phyloP scores from a whole-genome alignment of 2,329 filamentous ascomycete species.

The Blastomyces silverae region DNA sequence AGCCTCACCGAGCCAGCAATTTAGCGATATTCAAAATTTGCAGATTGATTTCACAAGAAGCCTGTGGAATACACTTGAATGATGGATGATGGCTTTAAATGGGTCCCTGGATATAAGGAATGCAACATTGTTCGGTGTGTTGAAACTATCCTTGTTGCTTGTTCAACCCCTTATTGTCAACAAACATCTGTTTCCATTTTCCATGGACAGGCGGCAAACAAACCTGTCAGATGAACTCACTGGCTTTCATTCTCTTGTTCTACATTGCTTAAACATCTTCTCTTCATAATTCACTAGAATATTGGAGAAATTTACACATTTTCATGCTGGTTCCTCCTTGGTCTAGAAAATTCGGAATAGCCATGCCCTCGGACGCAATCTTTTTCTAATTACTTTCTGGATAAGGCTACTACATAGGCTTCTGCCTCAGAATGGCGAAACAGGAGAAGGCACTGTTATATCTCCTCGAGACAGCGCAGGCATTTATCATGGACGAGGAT shows the following conservation, averaged over 20 bases:
- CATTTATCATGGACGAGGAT: background rate
- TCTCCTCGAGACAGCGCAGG: background rate
- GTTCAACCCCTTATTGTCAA: background rate
- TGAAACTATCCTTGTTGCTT: background rate
- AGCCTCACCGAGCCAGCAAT: background rate
- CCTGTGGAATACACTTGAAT: background rate
- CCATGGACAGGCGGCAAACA: background rate
- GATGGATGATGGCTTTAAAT: background rate
- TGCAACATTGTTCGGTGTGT: background rate
- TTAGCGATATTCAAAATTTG: background rate
- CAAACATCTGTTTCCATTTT: background rate
- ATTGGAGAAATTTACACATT: conserved; percentile 7
- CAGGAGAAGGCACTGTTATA: background rate
- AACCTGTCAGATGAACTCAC: background rate
- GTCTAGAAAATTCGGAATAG: background rate
- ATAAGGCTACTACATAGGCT: background rate
- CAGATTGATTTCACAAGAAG: background rate
- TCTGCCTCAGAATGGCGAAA: background rate
- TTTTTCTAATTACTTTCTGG: background rate
- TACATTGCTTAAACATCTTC: background rate
- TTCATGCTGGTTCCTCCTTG: background rate
- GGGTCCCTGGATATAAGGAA: background rate
- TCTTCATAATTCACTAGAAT: background rate
- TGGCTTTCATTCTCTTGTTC: background rate
- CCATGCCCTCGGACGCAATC: background rate